Evolutionary conservation across 2,329 filamentous ascomycete genomes (phyloP), one percentile per base, ranked within the genome.

Genomic region (Trichoderma sp.): DNA sequence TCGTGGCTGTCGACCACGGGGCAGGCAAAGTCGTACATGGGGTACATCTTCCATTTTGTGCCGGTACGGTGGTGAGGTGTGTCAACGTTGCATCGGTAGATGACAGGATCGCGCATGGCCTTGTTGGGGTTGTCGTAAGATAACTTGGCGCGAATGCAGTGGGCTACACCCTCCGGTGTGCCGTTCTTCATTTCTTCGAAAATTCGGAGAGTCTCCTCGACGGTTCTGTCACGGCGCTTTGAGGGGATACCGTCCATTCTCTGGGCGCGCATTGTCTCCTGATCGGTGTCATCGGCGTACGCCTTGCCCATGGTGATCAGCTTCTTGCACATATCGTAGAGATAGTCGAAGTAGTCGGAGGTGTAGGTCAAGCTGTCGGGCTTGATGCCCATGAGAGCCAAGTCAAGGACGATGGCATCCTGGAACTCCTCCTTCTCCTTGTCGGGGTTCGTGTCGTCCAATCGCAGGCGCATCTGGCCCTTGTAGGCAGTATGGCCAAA

Each of bases 341-440:
- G 87, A 78, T 94, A 87, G 76, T 97, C 89, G 79, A 99, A 97
- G 84, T 97, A 96, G 83, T 99, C 94, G 75, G 92, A 96, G 2
- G 96, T 97, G 83, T 95, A 96, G 21, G 92, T 93, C 69, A 94
- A 86, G 72, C 87, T 87, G 80, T 97, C 95, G 26, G 94, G 92
- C 81, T 91, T 92, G 80, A 99, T 92, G 34, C 94, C 95, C 86
- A 99, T 93, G 65, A 98, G 86, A 60, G 90, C 89, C 61, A 97
- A 87, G 80, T 99, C 96, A 82, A 97, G 91, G 49, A 97, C 85
- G 71, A 99, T 99, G 5, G 94, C 87, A 81, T 98, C 94, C 79
- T 98, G 91, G 79, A 91, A 99, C 82, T 98, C 96, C 79, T 95
- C 90, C 84, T 97, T 97, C 85, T 99, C 96, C 80, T 98, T 98